Percentiles rank a stretch among this genome's conserved stretches.
Conservation (phyloP, 352 stramenopile genomes). For the Phytophthora sp. region DNA sequence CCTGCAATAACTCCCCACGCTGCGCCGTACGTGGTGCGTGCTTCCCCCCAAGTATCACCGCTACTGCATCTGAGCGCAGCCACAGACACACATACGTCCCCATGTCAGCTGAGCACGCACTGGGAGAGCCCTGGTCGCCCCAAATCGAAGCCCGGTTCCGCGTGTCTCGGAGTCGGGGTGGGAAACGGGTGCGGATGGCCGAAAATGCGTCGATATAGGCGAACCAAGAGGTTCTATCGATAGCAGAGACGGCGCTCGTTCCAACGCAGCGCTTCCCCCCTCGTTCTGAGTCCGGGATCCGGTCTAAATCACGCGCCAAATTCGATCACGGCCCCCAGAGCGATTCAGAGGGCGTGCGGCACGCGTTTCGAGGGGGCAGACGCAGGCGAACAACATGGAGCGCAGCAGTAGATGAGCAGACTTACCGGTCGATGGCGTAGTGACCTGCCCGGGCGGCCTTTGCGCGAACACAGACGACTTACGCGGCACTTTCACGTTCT, state of each 20-base stretch:
- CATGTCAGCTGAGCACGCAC: conserved; percentile 20
- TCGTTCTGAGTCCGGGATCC: conserved; percentile 20
- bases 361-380: conserved; percentile 32
- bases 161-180: conserved; percentile 17
- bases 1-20: background rate
- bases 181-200: conserved; percentile 27
- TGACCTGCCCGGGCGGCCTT: conserved; percentile 33
- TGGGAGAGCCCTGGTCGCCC: background rate
- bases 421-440: conserved; percentile 44
- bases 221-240: conserved; percentile 20
- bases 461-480: conserved; percentile 37
- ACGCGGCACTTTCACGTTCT: conserved; percentile 57
- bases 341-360: conserved; percentile 25
- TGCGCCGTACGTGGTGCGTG: conserved; percentile 35
- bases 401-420: background rate
- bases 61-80: conserved; percentile 40
- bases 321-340: conserved; percentile 17
- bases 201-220: conserved; percentile 30
- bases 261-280: conserved; percentile 14
- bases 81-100: conserved; percentile 23
- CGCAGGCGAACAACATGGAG: conserved; percentile 14
- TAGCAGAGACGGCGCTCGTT: conserved; percentile 24
- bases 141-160: conserved; percentile 14
- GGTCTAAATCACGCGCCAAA: conserved; percentile 19
- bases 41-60: conserved; percentile 23